Evolutionary conservation across 192 early-diverging fungal genomes (phyloP), one percentile per base, ranked within the genome.

Genomic region (Coemansia sp.): DNA sequence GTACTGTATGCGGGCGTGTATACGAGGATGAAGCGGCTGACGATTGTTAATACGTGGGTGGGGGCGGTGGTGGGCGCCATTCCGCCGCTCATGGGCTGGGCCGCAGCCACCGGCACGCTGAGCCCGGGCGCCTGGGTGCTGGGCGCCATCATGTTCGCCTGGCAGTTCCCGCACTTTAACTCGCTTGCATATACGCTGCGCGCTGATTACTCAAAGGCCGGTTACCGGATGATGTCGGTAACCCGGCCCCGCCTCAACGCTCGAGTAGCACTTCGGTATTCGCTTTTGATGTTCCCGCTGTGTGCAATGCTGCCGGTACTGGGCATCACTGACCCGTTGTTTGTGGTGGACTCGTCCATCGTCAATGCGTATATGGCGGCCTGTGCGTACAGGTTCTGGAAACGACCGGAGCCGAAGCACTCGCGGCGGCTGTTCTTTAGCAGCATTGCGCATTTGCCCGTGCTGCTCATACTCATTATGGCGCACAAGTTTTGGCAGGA

Each of bases 141-240:
- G 58, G 94, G 87, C 17, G 84, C 73, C 1, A 79, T 94, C 2
- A 77, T 98, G 43, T 98, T 93, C 76, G 90, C 94, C 0, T 98
- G 97, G 97, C 97, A 98, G 83, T 98, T 98, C 75, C 97, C 97
- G 25, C 97, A 98, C 70, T 98, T 98, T 70, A 98, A 98, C 77
- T 86, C 94, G 2, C 72, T 98, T 22, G 84, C 89, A 14, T 95
- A 94, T 90, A 94, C 93, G 55, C 81, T 98, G 50, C 83, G 94
- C 2, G 87, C 89, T 3, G 97, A 98, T 71, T 98, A 98, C 76
- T 89, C 92, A 8, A 97, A 96, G 72, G 97, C 97, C 2, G 97
- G 97, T 2, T 98, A 96, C 78, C 84, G 89, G 2, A 98, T 98
- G 97, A 94, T 93, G 90, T 85, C 88, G 2, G 93, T 93, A 0